A percentile compares a stretch with the other conserved stretches of the same genome.
These are phyloP conservation scores for Arachnomyces sp. DNA, from an alignment of 2,329 filamentous ascomycete species.

Conservation along the genomic window DNA sequence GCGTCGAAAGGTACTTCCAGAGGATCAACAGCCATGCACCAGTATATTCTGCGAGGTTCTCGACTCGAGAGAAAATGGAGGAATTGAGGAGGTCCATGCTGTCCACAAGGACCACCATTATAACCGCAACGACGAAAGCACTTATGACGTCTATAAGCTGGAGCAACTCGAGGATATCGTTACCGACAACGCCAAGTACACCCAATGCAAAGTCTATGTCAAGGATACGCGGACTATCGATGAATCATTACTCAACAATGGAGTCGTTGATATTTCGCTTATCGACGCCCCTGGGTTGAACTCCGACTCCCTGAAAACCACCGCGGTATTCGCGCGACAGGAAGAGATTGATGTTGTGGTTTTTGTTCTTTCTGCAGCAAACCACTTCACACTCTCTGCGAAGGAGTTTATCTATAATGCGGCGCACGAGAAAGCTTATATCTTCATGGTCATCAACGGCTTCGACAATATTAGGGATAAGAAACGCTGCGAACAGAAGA, in stretches of 20 bases:
- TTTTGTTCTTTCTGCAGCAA: conserved; percentile 94
- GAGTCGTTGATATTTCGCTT: conserved; percentile 92
- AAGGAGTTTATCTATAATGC: conserved; percentile 96
- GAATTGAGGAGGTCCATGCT: conserved; percentile 90
- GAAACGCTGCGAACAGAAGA: conserved; percentile 81
- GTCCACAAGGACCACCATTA: conserved; percentile 75
- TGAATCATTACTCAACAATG: conserved; percentile 91
- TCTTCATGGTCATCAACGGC: conserved; percentile 97
- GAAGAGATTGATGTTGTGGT: conserved; percentile 99
- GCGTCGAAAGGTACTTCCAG: conserved; percentile 82
- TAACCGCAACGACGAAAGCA: conserved; percentile 83
- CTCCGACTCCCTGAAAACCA: conserved; percentile 92
- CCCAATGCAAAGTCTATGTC: conserved; percentile 94
- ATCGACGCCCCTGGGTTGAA: conserved; percentile 96
- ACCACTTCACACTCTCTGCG: conserved; percentile 96
- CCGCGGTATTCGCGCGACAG: conserved; percentile 90
- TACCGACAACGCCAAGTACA: conserved; percentile 76
- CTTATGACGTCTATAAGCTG: conserved; percentile 78
- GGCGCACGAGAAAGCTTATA: conserved; percentile 93
- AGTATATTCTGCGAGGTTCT: conserved; percentile 97
- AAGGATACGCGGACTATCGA: conserved; percentile 83
- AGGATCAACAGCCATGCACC: conserved; percentile 96
- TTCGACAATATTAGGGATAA: conserved; percentile 93
- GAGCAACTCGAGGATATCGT: conserved; percentile 80
- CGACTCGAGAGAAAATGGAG: conserved; percentile 81